Base-by-base conservation (phyloP, 345 rosid genomes). In the Linum tenue region DNA sequence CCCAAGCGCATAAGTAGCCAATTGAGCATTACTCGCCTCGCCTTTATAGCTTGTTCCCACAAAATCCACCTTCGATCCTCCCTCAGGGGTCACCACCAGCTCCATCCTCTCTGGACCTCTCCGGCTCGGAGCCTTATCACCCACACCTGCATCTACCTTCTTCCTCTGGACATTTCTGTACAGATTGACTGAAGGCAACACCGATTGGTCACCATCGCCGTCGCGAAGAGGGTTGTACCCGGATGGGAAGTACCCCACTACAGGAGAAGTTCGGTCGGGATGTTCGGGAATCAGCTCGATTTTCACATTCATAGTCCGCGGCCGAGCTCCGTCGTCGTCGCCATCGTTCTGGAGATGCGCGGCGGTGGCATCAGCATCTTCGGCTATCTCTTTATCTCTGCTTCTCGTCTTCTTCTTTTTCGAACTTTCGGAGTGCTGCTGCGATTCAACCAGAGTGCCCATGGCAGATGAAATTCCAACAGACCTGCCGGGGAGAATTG, bases 201-300 rank as follows among this genome's bases (percentile, higher is more conserved):
- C 31, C 22, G 11, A 35, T 37, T 39, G 53, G 8, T 58, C 5
- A 39, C 22, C 70, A 31, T 36, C 66, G 60, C 5, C 55, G n/a
- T 60, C 40, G 39, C n/a, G 57, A 38, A 5, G 44, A 9, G 91
- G 91, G 66, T 78, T 73, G 74, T 79, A 92, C n/a, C 86, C 84
- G 58, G 89, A 82, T 10, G 94, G 80, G 80, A 90, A 86, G 70
- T 92, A 92, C 12, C 86, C 97, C 7, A 86, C 86, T 5, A 92
- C 58, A 14, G 96, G 96, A 16, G 82, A 72, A 38, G 74, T 66
- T 71, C 75, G 79, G 63, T 84, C 85, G 37, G 84, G 59, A 36
- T 74, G 77, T 35, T 79, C 89, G 0, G 55, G 64, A 40, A 85
- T 58, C 67, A 71, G 71, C 50, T 83, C 70, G 15, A 88, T 65